Evolutionary conservation across 176 grass and related monocot species (phyloP), one percentile per base, ranked within the genome.

Genomic region (Aegilops speltoides): DNA sequence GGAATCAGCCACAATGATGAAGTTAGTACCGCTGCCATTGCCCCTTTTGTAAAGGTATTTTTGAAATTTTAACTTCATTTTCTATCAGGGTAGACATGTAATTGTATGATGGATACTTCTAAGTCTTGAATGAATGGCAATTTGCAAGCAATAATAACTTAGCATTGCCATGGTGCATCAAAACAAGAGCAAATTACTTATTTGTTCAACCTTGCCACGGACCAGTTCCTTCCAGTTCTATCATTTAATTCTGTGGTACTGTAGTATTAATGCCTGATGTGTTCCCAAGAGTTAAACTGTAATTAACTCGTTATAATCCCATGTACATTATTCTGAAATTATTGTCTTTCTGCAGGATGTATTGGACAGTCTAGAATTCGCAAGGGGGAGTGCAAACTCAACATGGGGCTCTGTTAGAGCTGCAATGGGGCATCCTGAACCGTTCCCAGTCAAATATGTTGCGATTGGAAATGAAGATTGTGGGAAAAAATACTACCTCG

Each of bases 391-490:
- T 33, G 83, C 88, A 68, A 78, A 94, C 34, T 94, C 97, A 78
- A 96, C 86, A 79, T 98, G 97, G 97, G 97, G 97, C n/a, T 92
- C 89, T 76, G 88, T 96, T 86, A 91, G 97, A 60, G 97, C 97
- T 82, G 45, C 78, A 78, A 92, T 98, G 97, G 97, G 97, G 64
- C 97, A 98, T 74, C 85, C 97, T 22, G 94, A 98, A 60, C 94
- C 94, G 62, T 98, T 98, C 85, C 90, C 86, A n/a, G 86, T 98
- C 66, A 94, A 96, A 61, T 96, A 96, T 64, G 91, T 98, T 65
- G 97, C 97, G 37, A 89, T 98, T 46, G 97, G 97, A 50, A 98
- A 98, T 81, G 97, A 98, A 92, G 94, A 98, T 50, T 96, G 97
- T 17, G 86, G 92, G 72, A 92, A 91, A 52, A 83, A 83, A 46